These are phyloP conservation scores for Thalassia testudinum DNA, from an alignment of 116 monocot genomes.

Conservation along the genomic window DNA sequence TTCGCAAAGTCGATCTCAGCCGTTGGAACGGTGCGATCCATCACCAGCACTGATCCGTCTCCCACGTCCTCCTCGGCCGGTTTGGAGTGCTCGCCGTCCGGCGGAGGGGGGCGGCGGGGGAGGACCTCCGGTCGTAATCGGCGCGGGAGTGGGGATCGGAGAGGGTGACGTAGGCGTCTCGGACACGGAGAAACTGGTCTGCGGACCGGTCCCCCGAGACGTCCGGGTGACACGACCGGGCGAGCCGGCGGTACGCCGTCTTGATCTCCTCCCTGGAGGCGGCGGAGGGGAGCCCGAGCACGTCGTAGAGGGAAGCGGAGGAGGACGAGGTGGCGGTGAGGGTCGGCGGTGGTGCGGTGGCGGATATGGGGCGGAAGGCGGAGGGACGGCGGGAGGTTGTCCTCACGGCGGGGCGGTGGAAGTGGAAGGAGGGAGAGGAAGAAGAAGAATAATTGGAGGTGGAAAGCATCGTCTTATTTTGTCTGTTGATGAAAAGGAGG, in stretches of 20 bases:
- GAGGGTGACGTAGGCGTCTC: conserved; percentile 29
- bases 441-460: too few relatives aligned
- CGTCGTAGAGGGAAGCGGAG: conserved; percentile 18
- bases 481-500: too few relatives aligned
- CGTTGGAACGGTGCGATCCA: too few relatives aligned
- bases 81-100: conserved; percentile 6
- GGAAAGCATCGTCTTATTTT: too few relatives aligned
- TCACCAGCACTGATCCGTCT: conserved; percentile 77
- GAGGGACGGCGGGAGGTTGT: neutral
- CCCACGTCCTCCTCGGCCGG: conserved; percentile 30
- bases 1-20: too few relatives aligned
- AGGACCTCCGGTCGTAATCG: conserved; percentile 25
- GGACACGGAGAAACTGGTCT: conserved; percentile 10
- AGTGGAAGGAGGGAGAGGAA: neutral
- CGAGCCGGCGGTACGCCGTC: conserved; percentile 58
- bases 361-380: neutral
- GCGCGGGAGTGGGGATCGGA: conserved; percentile 47
- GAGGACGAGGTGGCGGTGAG: neutral
- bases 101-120: neutral
- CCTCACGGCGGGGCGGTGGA: neutral
- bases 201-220: conserved; percentile 8
- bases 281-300: conserved; percentile 18
- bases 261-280: conserved; percentile 50
- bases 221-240: conserved; percentile 65
- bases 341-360: neutral